phyloP scores from a whole-genome alignment of 1,284 basidiomycete species.

The Ceratobasidium sp. region DNA sequence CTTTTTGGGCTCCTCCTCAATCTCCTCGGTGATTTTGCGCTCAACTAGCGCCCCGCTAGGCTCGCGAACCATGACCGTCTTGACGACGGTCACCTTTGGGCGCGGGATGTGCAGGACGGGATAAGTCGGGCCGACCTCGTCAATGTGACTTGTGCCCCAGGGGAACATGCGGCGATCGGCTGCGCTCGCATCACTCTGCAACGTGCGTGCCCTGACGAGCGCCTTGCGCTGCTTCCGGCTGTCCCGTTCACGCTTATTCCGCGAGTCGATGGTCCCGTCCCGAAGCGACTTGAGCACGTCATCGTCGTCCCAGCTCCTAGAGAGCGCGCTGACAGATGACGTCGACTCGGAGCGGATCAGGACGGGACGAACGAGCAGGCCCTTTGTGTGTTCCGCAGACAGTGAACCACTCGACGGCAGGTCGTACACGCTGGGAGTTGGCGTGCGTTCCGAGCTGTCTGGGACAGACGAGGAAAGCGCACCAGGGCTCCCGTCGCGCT shows the following conservation, averaged over 20 bases:
- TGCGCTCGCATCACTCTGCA: not conserved
- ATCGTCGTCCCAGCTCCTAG: slow-evolving; percentile 27
- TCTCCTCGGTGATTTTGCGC: slow-evolving; percentile 31
- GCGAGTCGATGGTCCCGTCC: slow-evolving; percentile 2
- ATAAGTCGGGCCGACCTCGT: slow-evolving; percentile 39
- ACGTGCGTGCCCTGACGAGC: slow-evolving; percentile 6
- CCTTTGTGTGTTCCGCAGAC: slow-evolving; percentile 35
- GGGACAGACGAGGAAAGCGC: slow-evolving; percentile 30
- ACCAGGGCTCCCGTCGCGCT: slow-evolving; percentile 18
- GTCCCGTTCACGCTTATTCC: slow-evolving; percentile 19
- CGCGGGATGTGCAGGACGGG: slow-evolving; percentile 39
- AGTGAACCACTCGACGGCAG: slow-evolving; percentile 22
- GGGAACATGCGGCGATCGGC: slow-evolving; percentile 28
- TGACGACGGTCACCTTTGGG: slow-evolving; percentile 38
- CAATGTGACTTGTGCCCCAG: slow-evolving; percentile 17
- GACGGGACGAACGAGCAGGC: slow-evolving; percentile 34
- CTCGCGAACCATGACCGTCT: slow-evolving; percentile 34
- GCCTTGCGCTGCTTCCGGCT: slow-evolving; percentile 31
- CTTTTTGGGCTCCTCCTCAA: slow-evolving; percentile 44
- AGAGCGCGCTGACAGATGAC: not conserved
- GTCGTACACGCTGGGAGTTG: slow-evolving; percentile 42
- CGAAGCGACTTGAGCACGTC: slow-evolving; percentile 38
- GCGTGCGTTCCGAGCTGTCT: slow-evolving; percentile 29
- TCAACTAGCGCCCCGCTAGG: slow-evolving; percentile 14
- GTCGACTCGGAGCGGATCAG: slow-evolving; percentile 40